Evolutionary conservation across 495 filamentous ascomycete genomes (phyloP).

Genomic region (Friedmanniomyces endolithicus): DNA sequence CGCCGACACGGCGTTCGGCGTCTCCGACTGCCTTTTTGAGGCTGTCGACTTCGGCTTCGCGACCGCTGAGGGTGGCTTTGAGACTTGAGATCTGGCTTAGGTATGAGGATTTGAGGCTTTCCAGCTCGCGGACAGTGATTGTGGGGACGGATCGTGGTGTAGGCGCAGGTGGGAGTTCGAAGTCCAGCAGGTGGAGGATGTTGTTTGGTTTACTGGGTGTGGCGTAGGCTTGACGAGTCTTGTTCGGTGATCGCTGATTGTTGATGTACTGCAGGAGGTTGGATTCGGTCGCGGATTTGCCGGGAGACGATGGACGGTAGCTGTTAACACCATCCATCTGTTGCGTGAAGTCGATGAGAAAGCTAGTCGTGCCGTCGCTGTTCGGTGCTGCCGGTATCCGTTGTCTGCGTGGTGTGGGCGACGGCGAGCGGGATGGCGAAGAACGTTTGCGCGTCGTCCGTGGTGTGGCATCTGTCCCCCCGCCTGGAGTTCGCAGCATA

Average conservation of each 20-base stretch:
- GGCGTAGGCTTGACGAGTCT: constrained; percentile 22
- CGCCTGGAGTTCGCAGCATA: constrained; percentile 23
- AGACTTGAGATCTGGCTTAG: constrained; percentile 82
- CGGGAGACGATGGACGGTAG: constrained; percentile 31
- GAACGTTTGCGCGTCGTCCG: constrained; percentile 28
- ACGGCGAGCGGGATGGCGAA: constrained; percentile 36
- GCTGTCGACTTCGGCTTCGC: constrained; percentile 74
- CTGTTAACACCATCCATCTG: constrained; percentile 46
- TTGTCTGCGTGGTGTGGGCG: constrained; percentile 46
- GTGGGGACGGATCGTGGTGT: constrained; percentile 85
- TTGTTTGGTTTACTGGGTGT: constrained; percentile 38
- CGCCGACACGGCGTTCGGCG: constrained; percentile 82
- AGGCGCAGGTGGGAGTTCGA: constrained; percentile 77
- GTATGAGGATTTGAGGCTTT: constrained; percentile 78
- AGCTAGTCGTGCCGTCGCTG: constrained; percentile 51
- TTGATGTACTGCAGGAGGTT: constrained; percentile 36
- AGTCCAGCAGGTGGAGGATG: constrained; percentile 65
- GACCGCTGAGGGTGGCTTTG: constrained; percentile 75
- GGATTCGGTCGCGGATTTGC: constrained; percentile 33
- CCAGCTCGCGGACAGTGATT: constrained; percentile 82
- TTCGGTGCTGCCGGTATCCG: constrained; percentile 25
- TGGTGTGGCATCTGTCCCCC: constrained; percentile 25
- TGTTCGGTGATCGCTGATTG: constrained; percentile 32
- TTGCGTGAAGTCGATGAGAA: constrained; percentile 77
- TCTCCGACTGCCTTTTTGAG: constrained; percentile 77